These are phyloP conservation scores for Piper betle DNA, from an alignment of 164 flowering plant genomes.

Conservation along the genomic window DNA sequence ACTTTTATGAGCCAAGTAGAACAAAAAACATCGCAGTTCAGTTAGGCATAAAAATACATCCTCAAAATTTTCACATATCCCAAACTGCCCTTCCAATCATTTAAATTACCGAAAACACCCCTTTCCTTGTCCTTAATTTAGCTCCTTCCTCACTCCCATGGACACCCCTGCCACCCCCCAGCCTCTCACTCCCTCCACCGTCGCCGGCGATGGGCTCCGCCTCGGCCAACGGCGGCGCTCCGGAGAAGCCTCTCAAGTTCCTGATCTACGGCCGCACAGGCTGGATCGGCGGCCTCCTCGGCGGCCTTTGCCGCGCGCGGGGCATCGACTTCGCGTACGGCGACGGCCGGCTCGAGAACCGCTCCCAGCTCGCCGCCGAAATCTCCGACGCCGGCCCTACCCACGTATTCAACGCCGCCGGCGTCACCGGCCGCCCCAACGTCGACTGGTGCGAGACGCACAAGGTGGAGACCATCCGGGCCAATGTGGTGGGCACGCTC, in stretches of 20 bases:
- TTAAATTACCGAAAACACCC: too few species aligned
- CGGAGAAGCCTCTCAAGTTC: slow-evolving; percentile 18
- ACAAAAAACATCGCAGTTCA: too few species aligned
- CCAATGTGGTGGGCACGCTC: slow-evolving; percentile 33
- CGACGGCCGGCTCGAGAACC: slow-evolving; percentile 26
- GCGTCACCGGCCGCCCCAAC: slow-evolving; percentile 35
- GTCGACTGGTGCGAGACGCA: slow-evolving; percentile 36
- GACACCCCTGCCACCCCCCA: too few species aligned
- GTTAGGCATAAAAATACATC: too few species aligned
- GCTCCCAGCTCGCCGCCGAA: slow-evolving; percentile 19
- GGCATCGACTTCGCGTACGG: slow-evolving; percentile 24
- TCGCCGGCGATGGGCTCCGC: not conserved
- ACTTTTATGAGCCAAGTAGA: too few species aligned
- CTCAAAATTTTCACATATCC: too few species aligned
- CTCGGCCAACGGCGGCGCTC: not conserved
- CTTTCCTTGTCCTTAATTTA: too few species aligned
- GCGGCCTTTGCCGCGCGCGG: slow-evolving; percentile 21
- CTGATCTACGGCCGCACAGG: slow-evolving; percentile 34
- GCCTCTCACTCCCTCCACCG: not conserved
- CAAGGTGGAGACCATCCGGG: slow-evolving; percentile 30
- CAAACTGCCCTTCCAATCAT: too few species aligned
- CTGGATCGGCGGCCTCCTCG: slow-evolving; percentile 32
- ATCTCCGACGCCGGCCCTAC: slow-evolving; percentile 17
- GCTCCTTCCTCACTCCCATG: too few species aligned
- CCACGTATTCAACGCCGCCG: slow-evolving; percentile 35